Percentiles rank a stretch among this genome's conserved stretches.
phyloP scores from a whole-genome alignment of 164 flowering plant genomes.

The Magnolia sinica region DNA sequence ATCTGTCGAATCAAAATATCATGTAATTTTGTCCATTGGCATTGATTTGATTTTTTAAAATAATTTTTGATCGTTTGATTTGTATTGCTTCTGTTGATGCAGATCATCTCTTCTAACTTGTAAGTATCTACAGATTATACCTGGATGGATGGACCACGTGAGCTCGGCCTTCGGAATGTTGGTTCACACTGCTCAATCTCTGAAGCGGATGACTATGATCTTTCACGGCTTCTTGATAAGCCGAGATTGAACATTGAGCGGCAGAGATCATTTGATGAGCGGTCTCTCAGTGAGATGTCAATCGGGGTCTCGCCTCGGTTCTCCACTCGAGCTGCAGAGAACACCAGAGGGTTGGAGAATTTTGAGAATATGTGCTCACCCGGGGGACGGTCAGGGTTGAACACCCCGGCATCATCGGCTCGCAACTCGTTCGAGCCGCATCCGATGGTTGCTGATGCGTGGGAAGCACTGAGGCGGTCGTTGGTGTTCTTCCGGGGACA shows the following conservation, averaged over 20 bases:
- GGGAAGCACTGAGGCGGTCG: conserved; percentile 39
- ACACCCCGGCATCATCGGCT: conserved; percentile 27
- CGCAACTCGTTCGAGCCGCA: conserved; percentile 39
- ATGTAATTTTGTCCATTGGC: background rate
- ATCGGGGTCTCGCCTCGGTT: conserved; percentile 9
- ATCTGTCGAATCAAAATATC: too few relatives aligned
- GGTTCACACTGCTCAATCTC: conserved; percentile 20
- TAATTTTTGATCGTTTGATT: background rate
- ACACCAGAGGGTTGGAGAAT: conserved; percentile 11
- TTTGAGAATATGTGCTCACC: conserved; percentile 21
- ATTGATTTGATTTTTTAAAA: background rate
- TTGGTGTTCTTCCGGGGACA: conserved; percentile 34
- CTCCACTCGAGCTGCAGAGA: conserved; percentile 1
- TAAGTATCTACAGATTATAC: background rate
- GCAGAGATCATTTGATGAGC: conserved; percentile 26
- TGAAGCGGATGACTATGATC: conserved; percentile 19
- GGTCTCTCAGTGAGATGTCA: conserved; percentile 24
- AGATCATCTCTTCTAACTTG: background rate
- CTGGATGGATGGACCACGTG: conserved; percentile 20
- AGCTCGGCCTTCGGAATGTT: conserved; percentile 12
- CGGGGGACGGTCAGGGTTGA: conserved; percentile 13
- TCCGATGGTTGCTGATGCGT: conserved; percentile 43
- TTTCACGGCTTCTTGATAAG: conserved; percentile 22
- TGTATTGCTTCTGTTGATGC: background rate
- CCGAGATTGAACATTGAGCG: conserved; percentile 25